These are phyloP conservation scores for Colletotrichum nymphaeae DNA, from an alignment of 2,329 filamentous ascomycete species.

Conservation along the genomic window DNA sequence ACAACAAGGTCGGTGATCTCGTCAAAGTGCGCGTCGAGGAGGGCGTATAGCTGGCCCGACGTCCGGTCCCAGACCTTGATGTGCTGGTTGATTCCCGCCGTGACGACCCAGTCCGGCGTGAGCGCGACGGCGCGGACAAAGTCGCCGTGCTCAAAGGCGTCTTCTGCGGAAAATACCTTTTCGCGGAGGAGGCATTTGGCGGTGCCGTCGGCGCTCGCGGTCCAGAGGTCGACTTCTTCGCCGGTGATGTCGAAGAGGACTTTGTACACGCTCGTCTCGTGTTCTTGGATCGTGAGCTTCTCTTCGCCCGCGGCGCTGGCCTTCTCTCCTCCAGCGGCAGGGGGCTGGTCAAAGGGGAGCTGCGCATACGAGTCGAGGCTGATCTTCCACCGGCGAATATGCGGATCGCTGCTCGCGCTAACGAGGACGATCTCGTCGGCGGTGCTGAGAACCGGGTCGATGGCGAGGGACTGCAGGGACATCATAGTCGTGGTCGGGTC, in stretches of 20 bases:
- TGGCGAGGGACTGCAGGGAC: slow-evolving; percentile 80
- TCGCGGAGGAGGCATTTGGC: slow-evolving; percentile 81
- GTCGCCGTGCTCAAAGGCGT: slow-evolving; percentile 82
- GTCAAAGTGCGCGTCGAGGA: slow-evolving; percentile 87
- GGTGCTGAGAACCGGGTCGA: slow-evolving; percentile 75
- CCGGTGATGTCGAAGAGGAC: slow-evolving; percentile 75
- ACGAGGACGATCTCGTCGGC: slow-evolving; percentile 69
- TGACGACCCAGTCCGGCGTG: slow-evolving; percentile 82
- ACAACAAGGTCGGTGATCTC: slow-evolving; percentile 87
- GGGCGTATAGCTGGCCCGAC: slow-evolving; percentile 78
- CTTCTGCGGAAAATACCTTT: slow-evolving; percentile 77
- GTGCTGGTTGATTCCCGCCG: slow-evolving; percentile 91
- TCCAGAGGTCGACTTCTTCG: slow-evolving; percentile 84
- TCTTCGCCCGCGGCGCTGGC: slow-evolving; percentile 35
- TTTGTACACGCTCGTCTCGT: slow-evolving; percentile 92
- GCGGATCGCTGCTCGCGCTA: slow-evolving; percentile 83
- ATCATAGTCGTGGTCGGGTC: slow-evolving; percentile 76
- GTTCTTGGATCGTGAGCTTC: slow-evolving; percentile 73
- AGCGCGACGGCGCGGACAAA: slow-evolving; percentile 88
- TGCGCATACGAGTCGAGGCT: slow-evolving; percentile 64
- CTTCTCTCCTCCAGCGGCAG: slow-evolving; percentile 5
- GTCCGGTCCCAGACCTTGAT: slow-evolving; percentile 88
- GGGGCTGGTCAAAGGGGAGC: slow-evolving; percentile 56
- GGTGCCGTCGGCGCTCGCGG: slow-evolving; percentile 90
- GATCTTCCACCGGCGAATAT: slow-evolving; percentile 83